Percentiles rank a stretch among this genome's conserved stretches.
Conservation (phyloP, 805 yeast genomes). For the Lachancea cidri region DNA sequence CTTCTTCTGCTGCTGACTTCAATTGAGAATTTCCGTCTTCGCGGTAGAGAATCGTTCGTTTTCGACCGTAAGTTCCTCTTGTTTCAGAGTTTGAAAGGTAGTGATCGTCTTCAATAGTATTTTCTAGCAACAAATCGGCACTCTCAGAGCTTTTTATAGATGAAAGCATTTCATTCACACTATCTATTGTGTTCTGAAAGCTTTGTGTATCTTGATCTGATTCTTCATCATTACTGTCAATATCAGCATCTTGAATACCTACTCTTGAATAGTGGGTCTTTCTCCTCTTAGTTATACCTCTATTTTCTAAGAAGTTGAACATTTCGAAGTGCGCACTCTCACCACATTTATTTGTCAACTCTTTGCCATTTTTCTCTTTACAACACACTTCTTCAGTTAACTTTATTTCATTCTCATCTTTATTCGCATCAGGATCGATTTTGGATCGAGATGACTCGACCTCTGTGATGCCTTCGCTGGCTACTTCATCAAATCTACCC, state of each 20-base stretch:
- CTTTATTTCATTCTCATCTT: too few species aligned
- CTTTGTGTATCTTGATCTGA: slow-evolving; percentile 3
- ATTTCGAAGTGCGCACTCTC: slow-evolving; percentile 16
- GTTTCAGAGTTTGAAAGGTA: neutral
- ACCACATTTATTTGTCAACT: neutral
- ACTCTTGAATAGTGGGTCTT: slow-evolving; percentile 7
- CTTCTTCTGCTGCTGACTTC: slow-evolving; percentile 9
- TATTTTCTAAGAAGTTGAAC: slow-evolving; percentile 14
- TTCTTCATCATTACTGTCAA: slow-evolving; percentile 2
- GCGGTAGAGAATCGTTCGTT: slow-evolving; percentile 18
- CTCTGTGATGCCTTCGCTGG: neutral
- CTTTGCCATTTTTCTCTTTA: neutral
- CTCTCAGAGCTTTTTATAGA: slow-evolving; percentile 7
- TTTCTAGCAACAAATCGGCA: neutral
- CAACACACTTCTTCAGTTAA: too few species aligned
- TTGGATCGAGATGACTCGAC: neutral
- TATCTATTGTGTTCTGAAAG: slow-evolving; percentile 10
- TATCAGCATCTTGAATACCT: neutral
- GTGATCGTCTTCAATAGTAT: neutral
- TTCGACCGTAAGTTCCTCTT: slow-evolving; percentile 15
- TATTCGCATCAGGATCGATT: neutral
- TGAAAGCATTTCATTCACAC: slow-evolving; percentile 7
- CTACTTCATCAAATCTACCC: neutral
- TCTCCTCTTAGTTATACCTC: slow-evolving; percentile 16
- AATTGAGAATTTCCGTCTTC: slow-evolving; percentile 8